phyloP scores from a whole-genome alignment of 169 alveolate species.

The Plasmodium vinckei region DNA sequence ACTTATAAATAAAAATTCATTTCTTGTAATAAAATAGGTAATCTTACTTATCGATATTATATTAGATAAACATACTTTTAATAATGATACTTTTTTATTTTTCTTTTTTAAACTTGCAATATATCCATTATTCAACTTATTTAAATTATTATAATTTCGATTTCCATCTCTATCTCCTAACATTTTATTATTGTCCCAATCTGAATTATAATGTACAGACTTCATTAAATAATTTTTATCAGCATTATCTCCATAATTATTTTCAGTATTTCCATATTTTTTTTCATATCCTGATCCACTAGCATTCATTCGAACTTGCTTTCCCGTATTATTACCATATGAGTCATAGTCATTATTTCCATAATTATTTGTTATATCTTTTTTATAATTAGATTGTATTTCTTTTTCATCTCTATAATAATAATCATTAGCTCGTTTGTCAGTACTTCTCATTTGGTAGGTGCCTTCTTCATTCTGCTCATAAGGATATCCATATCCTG shows the following conservation, averaged over 20 bases:
- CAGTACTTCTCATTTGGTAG: no score
- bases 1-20: conserved; percentile 49
- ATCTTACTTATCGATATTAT: conserved; percentile 39
- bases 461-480: no score
- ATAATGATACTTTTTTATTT: conserved; percentile 18
- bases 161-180: background rate
- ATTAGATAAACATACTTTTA: conserved; percentile 35
- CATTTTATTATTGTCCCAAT: background rate
- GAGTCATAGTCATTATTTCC: no score
- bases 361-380: no score
- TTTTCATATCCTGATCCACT: background rate
- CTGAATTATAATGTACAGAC: background rate
- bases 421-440: no score
- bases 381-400: no score
- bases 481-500: no score
- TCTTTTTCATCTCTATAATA: no score
- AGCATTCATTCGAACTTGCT: no score
- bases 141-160: conserved; percentile 2
- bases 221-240: conserved; percentile 11
- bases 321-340: no score
- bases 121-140: background rate
- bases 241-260: background rate
- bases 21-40: conserved; percentile 40
- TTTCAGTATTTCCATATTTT: background rate
- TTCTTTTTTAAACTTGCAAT: conserved; percentile 9